phyloP scores from a whole-genome alignment of 306 rosid genomes.

The Sicyos baderoa region DNA sequence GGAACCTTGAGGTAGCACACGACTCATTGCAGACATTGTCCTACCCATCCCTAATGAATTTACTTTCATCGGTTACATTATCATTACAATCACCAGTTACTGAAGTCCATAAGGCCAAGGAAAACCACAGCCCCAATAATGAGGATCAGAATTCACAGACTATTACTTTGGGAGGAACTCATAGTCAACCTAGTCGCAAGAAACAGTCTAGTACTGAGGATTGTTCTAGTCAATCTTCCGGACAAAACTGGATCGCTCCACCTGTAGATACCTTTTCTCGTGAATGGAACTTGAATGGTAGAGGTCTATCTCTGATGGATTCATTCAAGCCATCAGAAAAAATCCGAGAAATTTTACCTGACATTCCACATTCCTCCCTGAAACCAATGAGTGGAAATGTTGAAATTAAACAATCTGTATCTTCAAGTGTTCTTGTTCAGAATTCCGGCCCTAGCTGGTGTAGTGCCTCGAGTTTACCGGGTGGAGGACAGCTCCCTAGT shows the following conservation, averaged over 20 bases:
- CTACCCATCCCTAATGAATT: constrained; percentile 31
- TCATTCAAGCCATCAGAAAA: constrained; percentile 31
- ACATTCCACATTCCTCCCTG: constrained; percentile 24
- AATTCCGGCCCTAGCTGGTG: constrained; percentile 50
- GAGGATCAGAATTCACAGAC: constrained; percentile 38
- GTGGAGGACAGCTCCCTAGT: constrained; percentile 30
- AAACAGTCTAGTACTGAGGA: constrained; percentile 61
- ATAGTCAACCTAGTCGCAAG: constrained; percentile 36
- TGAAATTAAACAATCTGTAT: constrained; percentile 30
- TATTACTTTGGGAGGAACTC: constrained; percentile 39
- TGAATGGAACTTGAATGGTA: constrained; percentile 36
- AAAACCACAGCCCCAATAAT: constrained; percentile 24
- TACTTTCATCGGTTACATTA: constrained; percentile 34
- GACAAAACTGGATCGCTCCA: constrained; percentile 52
- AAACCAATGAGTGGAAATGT: constrained; percentile 12
- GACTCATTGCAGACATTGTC: constrained; percentile 37
- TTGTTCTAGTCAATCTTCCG: constrained; percentile 66
- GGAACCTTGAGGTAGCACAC: constrained; percentile 9
- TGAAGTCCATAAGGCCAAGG: constrained; percentile 31
- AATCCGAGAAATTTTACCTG: constrained; percentile 23
- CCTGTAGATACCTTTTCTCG: constrained; percentile 30
- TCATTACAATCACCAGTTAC: constrained; percentile 29
- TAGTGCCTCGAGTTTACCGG: constrained; percentile 47
- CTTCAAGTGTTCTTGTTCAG: constrained; percentile 38
- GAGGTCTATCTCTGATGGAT: constrained; percentile 31